Conservation (phyloP, 139 green algal species). For the Pleodorina starrii region DNA sequence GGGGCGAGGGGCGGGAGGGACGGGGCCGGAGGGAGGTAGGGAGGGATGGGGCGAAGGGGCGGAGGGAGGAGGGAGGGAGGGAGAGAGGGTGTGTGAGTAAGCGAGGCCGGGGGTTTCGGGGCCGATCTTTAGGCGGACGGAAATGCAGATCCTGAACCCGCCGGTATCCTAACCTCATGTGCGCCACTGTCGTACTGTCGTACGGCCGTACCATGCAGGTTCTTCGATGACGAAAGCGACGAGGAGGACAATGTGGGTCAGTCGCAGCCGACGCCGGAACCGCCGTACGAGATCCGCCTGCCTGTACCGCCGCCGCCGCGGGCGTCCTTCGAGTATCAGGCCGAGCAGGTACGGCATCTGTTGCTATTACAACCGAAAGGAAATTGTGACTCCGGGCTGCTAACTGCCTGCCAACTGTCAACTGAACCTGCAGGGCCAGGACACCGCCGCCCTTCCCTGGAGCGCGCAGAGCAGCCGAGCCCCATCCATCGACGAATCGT, state of each 20-base stretch:
- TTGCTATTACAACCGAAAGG: neutral
- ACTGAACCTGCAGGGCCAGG: neutral
- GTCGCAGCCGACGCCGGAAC: neutral
- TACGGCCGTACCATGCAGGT: neutral
- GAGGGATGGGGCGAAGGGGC: neutral
- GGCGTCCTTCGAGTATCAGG: neutral
- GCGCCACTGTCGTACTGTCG: neutral
- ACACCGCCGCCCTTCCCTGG: neutral
- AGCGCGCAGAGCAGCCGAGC: conserved; percentile 26
- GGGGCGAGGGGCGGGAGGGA: neutral
- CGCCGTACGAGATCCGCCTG: neutral
- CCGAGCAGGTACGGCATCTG: neutral
- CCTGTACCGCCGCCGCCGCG: conserved; percentile 6
- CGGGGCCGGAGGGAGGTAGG: too few species aligned
- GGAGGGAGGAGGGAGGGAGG: neutral
- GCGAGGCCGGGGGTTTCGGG: too few species aligned
- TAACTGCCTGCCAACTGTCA: neutral
- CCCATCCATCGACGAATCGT: neutral
- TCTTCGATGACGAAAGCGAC: conserved; percentile 5
- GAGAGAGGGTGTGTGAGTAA: neutral
- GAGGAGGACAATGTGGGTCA: conserved; percentile 18
- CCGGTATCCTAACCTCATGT: too few species aligned
- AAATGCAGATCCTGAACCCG: too few species aligned
- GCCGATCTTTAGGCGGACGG: too few species aligned
- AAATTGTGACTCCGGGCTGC: too few species aligned